Evolutionary conservation across 768 basidiomycete genomes (phyloP).

Genomic region (Xanthoconium stramineum): DNA sequence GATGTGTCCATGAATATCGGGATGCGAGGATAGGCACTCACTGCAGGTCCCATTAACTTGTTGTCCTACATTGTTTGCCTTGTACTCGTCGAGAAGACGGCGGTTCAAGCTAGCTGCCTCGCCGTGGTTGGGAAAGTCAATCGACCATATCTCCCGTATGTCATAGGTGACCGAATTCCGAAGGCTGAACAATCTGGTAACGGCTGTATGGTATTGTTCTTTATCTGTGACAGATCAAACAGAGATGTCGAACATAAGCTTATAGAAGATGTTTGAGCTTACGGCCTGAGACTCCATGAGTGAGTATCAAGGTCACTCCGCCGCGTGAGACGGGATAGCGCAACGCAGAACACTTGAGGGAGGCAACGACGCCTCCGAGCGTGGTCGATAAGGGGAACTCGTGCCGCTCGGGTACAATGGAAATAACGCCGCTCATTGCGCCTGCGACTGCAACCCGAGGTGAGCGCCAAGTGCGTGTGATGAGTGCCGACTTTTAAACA

Average conservation of each 20-base stretch:
- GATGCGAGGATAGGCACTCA: slow-evolving; percentile 5
- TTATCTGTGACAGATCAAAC: slow-evolving; percentile 17
- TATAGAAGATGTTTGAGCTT: not conserved
- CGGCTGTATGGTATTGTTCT: slow-evolving; percentile 25
- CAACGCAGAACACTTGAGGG: slow-evolving; percentile 23
- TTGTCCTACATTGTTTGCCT: slow-evolving; percentile 6
- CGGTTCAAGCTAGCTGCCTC: slow-evolving; percentile 34
- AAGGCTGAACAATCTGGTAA: slow-evolving; percentile 18
- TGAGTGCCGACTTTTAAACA: not conserved
- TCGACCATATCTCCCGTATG: slow-evolving; percentile 33
- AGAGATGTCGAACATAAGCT: not conserved
- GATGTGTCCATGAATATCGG: not conserved
- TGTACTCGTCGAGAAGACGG: slow-evolving; percentile 21
- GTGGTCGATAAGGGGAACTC: slow-evolving; percentile 15
- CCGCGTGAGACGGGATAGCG: slow-evolving; percentile 24
- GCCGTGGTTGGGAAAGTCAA: slow-evolving; percentile 37
- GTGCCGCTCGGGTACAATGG: slow-evolving; percentile 18
- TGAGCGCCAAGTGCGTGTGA: not conserved
- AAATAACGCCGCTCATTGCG: not conserved
- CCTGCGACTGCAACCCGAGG: not conserved
- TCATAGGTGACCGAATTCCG: slow-evolving; percentile 10
- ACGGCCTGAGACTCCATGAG: slow-evolving; percentile 29
- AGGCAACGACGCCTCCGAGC: slow-evolving; percentile 11
- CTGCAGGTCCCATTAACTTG: slow-evolving; percentile 18
- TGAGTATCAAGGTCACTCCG: slow-evolving; percentile 27